phyloP scores from a whole-genome alignment of 768 basidiomycete genomes.

The Symmetrospora coprosmae region DNA sequence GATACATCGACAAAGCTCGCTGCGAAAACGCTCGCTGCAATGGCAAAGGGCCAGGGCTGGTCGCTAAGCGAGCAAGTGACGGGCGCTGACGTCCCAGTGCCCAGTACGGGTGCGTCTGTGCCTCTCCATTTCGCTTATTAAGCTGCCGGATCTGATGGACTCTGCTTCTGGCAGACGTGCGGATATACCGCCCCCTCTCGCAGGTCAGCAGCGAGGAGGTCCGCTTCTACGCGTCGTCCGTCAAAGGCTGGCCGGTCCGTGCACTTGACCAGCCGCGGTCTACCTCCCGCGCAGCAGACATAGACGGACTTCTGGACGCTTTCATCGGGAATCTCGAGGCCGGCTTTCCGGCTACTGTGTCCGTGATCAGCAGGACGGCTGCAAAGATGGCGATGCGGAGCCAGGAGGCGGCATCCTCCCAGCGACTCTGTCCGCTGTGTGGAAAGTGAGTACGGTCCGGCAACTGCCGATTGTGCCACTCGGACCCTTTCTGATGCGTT shows the following conservation, averaged over 20 bases:
- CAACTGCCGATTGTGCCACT: background rate
- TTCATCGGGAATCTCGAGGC: slow-evolving; percentile 23
- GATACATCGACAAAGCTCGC: slow-evolving; percentile 24
- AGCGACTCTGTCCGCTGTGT: background rate
- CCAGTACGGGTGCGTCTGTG: slow-evolving; percentile 14
- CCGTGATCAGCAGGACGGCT: slow-evolving; percentile 30
- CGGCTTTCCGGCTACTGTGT: slow-evolving; percentile 30
- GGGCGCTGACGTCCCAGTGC: slow-evolving; percentile 3
- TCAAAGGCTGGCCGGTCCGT: background rate
- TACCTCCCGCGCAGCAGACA: background rate
- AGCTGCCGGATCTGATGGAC: background rate
- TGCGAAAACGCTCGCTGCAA: slow-evolving; percentile 7
- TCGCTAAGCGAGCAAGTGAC: slow-evolving; percentile 24
- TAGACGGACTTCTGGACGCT: background rate
- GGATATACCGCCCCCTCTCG: slow-evolving; percentile 6
- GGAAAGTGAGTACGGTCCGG: slow-evolving; percentile 4
- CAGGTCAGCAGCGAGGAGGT: slow-evolving; percentile 9
- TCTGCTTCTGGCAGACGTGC: background rate
- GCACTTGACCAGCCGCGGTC: background rate
- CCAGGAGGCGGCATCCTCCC: background rate
- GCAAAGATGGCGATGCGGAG: slow-evolving; percentile 28
- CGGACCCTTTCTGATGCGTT: background rate
- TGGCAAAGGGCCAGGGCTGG: slow-evolving; percentile 23
- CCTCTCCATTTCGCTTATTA: background rate
- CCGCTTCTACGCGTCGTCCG: background rate